Conservation (phyloP, 2,329 filamentous ascomycete genomes). For the Fusarium chlamydosporum region DNA sequence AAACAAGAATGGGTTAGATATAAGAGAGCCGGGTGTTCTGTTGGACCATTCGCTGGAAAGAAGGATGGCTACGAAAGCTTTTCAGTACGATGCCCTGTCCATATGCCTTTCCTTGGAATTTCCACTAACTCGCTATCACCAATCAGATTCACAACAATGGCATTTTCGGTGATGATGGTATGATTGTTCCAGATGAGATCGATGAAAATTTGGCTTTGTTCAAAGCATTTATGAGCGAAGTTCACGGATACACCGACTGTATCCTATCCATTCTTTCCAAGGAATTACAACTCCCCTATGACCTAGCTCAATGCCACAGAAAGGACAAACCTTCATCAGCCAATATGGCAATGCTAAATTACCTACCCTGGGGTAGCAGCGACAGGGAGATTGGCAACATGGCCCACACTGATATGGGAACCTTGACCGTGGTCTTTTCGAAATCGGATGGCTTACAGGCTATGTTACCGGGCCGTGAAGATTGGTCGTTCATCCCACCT, state of each 20-base stretch:
- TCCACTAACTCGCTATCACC: neutral
- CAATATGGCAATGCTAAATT: conserved; percentile 37
- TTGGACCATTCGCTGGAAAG: conserved; percentile 21
- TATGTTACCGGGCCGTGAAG: conserved; percentile 30
- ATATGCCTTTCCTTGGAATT: neutral
- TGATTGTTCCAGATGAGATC: conserved; percentile 3
- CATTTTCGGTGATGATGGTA: conserved; percentile 1
- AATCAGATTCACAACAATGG: conserved; percentile 14
- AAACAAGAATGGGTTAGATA: conserved; percentile 5
- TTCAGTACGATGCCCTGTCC: neutral
- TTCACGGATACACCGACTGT: conserved; percentile 5
- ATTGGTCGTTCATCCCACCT: conserved; percentile 38
- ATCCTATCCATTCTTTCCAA: conserved; percentile 6
- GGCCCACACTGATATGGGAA: conserved; percentile 45
- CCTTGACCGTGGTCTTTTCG: conserved; percentile 43
- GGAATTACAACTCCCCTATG: neutral
- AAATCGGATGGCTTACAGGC: conserved; percentile 40
- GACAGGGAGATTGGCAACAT: conserved; percentile 32
- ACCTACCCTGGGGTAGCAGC: conserved; percentile 36
- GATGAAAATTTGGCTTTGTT: conserved; percentile 3
- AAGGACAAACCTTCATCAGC: conserved; percentile 33
- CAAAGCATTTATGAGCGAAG: neutral
- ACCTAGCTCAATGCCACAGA: conserved; percentile 11
- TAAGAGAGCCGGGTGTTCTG: conserved; percentile 23
- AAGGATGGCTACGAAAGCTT: conserved; percentile 29